Evolutionary conservation across 1,284 basidiomycete species (phyloP).

Genomic region (Caloboletus firmus): DNA sequence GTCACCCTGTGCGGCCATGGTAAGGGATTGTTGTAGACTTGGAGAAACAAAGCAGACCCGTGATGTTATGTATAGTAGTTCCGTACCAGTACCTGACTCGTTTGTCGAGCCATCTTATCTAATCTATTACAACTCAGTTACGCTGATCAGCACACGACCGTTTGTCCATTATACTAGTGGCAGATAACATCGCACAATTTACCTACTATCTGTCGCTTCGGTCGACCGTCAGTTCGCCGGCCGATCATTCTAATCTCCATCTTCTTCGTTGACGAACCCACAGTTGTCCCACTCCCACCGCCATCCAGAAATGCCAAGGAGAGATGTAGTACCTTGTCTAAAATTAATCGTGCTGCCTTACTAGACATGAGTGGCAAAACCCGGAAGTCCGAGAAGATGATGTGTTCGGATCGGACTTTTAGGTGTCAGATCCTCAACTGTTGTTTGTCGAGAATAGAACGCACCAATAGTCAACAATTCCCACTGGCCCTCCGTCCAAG

Average conservation of each 20-base stretch:
- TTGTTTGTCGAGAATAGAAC: background rate
- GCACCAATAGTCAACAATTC: constrained; percentile 52
- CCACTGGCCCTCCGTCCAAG: constrained; percentile 50
- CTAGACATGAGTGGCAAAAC: constrained; percentile 45
- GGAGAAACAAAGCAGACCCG: background rate
- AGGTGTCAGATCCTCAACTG: background rate
- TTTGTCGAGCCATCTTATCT: constrained; percentile 16
- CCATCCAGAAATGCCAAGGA: constrained; percentile 52
- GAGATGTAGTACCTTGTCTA: constrained; percentile 45
- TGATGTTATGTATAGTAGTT: background rate
- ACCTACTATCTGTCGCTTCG: constrained; percentile 48
- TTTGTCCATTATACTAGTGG: constrained; percentile 24
- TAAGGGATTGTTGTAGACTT: background rate
- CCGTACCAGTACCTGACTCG: background rate
- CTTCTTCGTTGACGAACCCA: constrained; percentile 36
- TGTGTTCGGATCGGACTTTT: constrained; percentile 51
- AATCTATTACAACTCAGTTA: constrained; percentile 5
- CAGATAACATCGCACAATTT: constrained; percentile 51
- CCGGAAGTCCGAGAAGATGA: constrained; percentile 60
- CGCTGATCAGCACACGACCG: background rate
- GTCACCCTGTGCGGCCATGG: constrained; percentile 18
- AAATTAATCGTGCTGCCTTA: constrained; percentile 37
- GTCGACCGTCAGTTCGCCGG: constrained; percentile 45
- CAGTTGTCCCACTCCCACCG: constrained; percentile 35
- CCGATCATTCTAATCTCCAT: constrained; percentile 48